These are phyloP conservation scores for Toxicodendron radicans DNA, from an alignment of 345 rosid genomes.

Conservation along the genomic window DNA sequence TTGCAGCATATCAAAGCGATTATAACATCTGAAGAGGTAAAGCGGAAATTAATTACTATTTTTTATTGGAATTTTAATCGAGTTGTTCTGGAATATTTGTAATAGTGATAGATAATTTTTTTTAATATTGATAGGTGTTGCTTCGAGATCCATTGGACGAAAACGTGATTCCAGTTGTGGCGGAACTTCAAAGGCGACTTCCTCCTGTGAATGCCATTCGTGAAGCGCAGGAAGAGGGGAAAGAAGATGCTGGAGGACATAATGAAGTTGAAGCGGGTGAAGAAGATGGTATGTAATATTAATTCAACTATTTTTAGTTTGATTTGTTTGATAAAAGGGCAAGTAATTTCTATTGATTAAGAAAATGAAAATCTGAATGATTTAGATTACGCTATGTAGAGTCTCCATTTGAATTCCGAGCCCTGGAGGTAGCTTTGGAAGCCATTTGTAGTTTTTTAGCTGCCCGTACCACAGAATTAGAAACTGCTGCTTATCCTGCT, in stretches of 20 bases:
- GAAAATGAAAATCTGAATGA: slow-evolving; percentile 5
- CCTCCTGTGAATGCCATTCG: slow-evolving; percentile 40
- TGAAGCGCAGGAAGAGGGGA: slow-evolving; percentile 48
- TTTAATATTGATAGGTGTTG: slow-evolving; percentile 49
- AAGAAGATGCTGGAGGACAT: slow-evolving; percentile 43
- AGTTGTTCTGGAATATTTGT: not conserved
- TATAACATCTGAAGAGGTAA: slow-evolving; percentile 89
- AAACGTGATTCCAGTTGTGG: slow-evolving; percentile 79
- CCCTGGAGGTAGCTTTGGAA: slow-evolving; percentile 91
- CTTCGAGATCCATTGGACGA: slow-evolving; percentile 86
- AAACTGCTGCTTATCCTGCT: slow-evolving; percentile 94
- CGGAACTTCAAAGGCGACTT: slow-evolving; percentile 85
- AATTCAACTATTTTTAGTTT: not conserved
- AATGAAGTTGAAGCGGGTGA: slow-evolving; percentile 74
- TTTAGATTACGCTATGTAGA: slow-evolving; percentile 46
- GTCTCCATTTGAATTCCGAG: slow-evolving; percentile 83
- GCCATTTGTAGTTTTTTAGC: slow-evolving; percentile 92
- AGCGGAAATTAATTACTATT: slow-evolving; percentile 23
- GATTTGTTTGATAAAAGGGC: not conserved
- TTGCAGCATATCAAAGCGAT: slow-evolving; percentile 95
- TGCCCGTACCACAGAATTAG: slow-evolving; percentile 86
- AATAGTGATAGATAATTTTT: not conserved
- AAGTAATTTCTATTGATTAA: not conserved
- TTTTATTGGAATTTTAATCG: not conserved
- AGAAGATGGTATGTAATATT: slow-evolving; percentile 74